Percentiles rank a stretch among this genome's conserved stretches.
Evolutionary conservation across 2,329 filamentous ascomycete species (phyloP).

Genomic region (Diaporthe ilicicola): DNA sequence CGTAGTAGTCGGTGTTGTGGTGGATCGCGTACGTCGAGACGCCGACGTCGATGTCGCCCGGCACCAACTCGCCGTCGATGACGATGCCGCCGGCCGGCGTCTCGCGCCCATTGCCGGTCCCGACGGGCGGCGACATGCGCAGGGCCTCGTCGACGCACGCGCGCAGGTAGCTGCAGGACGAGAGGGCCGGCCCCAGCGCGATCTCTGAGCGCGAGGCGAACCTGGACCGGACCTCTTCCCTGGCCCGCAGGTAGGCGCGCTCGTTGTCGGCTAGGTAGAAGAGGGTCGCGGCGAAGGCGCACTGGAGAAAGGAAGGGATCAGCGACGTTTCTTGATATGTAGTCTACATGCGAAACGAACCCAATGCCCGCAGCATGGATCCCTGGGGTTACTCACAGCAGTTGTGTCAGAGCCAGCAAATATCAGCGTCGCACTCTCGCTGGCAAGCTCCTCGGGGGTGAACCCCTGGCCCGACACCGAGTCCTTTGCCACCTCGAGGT

Average conservation of each 20-base stretch:
- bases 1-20: conserved; percentile 27
- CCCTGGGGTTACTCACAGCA: no score
- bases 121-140: conserved; percentile 32
- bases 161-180: conserved; percentile 47
- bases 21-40: conserved; percentile 35
- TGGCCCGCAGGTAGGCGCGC: neutral
- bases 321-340: no score
- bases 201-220: neutral
- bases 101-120: conserved; percentile 31
- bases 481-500: conserved; percentile 53
- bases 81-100: conserved; percentile 16
- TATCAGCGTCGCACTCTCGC: conserved; percentile 52
- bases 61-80: conserved; percentile 35
- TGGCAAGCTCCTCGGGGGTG: conserved; percentile 50
- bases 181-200: neutral
- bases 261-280: neutral
- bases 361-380: no score
- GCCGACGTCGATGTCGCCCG: conserved; percentile 33
- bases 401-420: conserved; percentile 33
- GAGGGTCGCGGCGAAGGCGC: no score
- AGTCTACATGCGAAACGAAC: no score
- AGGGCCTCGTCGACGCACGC: conserved; percentile 48
- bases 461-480: conserved; percentile 54
- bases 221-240: neutral
- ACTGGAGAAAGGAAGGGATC: no score